Evolutionary conservation across 2,329 filamentous ascomycete species (phyloP), one percentile per base, ranked within the genome.

Genomic region (Fusarium albidum): DNA sequence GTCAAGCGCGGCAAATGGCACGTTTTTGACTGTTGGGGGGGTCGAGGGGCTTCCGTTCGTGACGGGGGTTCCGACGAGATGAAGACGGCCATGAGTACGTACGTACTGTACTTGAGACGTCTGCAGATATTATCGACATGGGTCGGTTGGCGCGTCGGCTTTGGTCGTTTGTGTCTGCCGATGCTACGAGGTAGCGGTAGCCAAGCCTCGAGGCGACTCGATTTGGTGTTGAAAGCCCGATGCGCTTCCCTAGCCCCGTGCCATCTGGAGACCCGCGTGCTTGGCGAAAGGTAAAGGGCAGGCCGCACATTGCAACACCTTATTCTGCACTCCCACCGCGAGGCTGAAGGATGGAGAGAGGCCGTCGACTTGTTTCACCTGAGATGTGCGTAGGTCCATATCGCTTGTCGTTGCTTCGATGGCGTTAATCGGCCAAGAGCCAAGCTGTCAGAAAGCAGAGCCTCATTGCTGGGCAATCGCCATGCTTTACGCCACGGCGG

Each of bases 1-100:
- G 28, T 42, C 29, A 39, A 59, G 43, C 31, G 41, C 35, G 15
- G 47, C 14, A 54, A 39, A 52, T 60, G 29, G 32, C 33, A 54
- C 46, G 55, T 54, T 65, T 54, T 52, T 55, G 41, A 61, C 53
- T 42, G 53, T 55, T 27, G n/a, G 18, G 33, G 17, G 18, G 41
- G n/a, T 18, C 13, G 28, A 27, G 35, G 45, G 48, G 43, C 31
- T 34, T 52, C 43, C 44, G 38, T 64, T 52, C 45, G 40, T 53
- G 53, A 63, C 41, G 57, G 48, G 40, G 44, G n/a, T n/a, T 15
- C 25, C 7, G 37, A 25, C 18, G 31, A 28, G 6, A 39, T 9
- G n/a, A 10, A 6, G 14, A 26, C 29, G 12, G 2, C 26, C 13
- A 12, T n/a, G n/a, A n/a, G n/a, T n/a, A n/a, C n/a, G n/a, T n/a